A percentile compares a stretch with the other conserved stretches of the same genome.
Conservation (phyloP, 257 asterid genomes). For the Solanum okadae region DNA sequence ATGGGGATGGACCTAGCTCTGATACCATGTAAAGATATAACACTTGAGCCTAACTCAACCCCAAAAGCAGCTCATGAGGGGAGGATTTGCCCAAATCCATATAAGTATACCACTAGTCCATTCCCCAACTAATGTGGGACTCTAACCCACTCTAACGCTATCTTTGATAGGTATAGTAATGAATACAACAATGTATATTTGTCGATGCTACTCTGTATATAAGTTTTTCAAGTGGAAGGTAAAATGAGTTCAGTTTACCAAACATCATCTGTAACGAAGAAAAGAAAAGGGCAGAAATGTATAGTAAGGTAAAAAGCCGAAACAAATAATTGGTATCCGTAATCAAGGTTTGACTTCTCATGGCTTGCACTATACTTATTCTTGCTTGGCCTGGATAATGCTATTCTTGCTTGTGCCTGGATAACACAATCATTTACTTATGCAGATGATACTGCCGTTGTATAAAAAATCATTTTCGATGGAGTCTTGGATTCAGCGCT, state of each 20-base stretch:
- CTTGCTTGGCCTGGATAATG: not conserved
- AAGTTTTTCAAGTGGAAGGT: not conserved
- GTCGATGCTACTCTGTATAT: not conserved
- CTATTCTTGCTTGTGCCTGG: constrained; percentile 2
- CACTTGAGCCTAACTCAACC: not conserved
- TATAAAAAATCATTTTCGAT: constrained; percentile 40
- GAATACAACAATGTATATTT: not conserved
- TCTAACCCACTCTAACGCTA: not conserved
- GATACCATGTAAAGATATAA: not conserved
- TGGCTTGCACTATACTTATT: not conserved
- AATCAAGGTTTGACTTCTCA: not conserved
- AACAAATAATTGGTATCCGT: not conserved
- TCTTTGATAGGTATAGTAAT: not conserved
- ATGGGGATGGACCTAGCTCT: not conserved
- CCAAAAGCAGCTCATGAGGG: not conserved
- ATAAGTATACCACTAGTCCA: not conserved
- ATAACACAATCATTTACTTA: constrained; percentile 10
- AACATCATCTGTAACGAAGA: not conserved
- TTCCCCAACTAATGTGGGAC: not conserved
- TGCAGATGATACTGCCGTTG: constrained; percentile 69
- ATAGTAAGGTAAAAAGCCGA: not conserved
- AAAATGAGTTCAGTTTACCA: not conserved
- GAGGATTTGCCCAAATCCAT: not conserved
- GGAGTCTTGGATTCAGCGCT: constrained; percentile 65
- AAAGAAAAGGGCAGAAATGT: not conserved